Evolutionary conservation across 441 rosid species (phyloP), one percentile per base, ranked within the genome.

Genomic region (Gossypium trilobum): DNA sequence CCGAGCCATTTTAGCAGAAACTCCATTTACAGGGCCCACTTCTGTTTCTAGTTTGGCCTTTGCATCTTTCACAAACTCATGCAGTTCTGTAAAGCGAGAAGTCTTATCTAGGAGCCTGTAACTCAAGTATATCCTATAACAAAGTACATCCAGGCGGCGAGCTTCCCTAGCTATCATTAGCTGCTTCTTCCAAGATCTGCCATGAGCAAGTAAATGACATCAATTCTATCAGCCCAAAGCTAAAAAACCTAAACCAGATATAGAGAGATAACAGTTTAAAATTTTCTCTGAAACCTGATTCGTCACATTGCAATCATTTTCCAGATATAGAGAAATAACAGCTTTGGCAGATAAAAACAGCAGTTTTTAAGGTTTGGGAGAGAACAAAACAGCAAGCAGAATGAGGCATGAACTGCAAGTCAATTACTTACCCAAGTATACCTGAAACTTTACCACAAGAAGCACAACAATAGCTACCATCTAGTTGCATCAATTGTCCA

Each of bases 381-480:
- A 51, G 48, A 25, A 48, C 4, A 50, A 23, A 71, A 50, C 64
- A 25, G 70, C 5, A 58, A 42, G 61, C 36, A 5, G 52, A 64
- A 74, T 13, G 16, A 58, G 11, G 25, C 60, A 59, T n/a, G 6
- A 54, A 57, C 50, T 68, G 72, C 33, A 67, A 62, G 69, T 55
- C 27, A 69, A 68, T 56, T 71, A 74, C 90, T 80, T 80, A 88
- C 96, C 90, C 86, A 8, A 95, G 90, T 80, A 95, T 86, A 60
- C 91, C 90, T 9, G 97, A 91, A 74, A 95, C 95, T 90, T 95
- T 95, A 78, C 99, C 98, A 70, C 99, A 95, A 13, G 95, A 85
- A 68, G 95, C 95, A 78, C 99, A 95, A 58, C 99, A 93, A 74
- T 89, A 91, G 78, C 92, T 89, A n/a, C 99, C 98, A 85, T 95